Evolutionary conservation across 2,329 filamentous ascomycete species (phyloP).

Genomic region (Alternaria infectoria): DNA sequence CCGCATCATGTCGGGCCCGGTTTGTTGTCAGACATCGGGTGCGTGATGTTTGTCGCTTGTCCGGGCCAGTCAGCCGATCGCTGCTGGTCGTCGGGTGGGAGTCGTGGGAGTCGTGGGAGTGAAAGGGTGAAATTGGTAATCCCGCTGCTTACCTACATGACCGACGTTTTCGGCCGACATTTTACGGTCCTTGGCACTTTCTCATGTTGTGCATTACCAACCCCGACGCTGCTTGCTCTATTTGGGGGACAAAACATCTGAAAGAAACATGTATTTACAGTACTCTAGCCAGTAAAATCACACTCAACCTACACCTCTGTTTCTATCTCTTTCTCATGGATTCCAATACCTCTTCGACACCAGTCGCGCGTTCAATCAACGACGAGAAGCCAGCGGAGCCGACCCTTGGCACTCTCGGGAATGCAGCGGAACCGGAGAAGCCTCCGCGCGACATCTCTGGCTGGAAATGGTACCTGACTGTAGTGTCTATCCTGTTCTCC

Average conservation of each 20-base stretch:
- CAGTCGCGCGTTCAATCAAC: not conserved
- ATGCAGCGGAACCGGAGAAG: not conserved
- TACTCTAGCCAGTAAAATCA: not conserved
- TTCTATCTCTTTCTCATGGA: not conserved
- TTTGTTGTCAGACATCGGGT: not conserved
- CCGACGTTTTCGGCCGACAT: not conserved
- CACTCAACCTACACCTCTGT: not conserved
- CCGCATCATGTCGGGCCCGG: not conserved
- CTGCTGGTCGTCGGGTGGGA: not conserved
- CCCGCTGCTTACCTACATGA: not conserved
- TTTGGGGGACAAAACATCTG: not conserved
- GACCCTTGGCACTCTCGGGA: not conserved
- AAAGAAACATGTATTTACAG: not conserved
- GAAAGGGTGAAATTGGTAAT: not conserved
- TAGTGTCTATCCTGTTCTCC: not conserved
- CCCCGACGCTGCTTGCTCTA: not conserved
- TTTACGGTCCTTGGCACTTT: not conserved
- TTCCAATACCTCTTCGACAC: not conserved
- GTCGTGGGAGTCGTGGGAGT: not conserved
- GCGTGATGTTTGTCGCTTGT: not conserved
- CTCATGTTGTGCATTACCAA: not conserved
- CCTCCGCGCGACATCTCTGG: not conserved
- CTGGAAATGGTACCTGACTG: slow-evolving; percentile 10
- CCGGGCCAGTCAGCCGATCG: not conserved
- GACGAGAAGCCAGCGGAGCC: not conserved